These are phyloP conservation scores for Sphagnum fallax DNA, from an alignment of 228 moss, liverwort and hornwort species.

Conservation along the genomic window DNA sequence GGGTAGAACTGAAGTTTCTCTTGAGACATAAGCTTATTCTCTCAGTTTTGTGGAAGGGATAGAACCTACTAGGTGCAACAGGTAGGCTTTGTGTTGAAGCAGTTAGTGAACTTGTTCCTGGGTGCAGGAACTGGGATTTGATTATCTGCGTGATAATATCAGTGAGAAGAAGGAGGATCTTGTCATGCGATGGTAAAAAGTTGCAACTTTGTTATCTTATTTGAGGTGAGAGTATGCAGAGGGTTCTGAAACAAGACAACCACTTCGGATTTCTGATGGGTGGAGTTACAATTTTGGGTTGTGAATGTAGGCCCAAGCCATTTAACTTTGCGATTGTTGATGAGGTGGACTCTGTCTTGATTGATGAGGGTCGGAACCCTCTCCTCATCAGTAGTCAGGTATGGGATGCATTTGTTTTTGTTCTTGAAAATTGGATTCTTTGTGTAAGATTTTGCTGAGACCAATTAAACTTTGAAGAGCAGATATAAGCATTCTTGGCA, in stretches of 20 bases:
- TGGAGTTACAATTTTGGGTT: not conserved
- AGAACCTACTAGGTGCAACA: no score
- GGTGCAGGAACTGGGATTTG: constrained; percentile 84
- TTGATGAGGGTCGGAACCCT: constrained; percentile 96
- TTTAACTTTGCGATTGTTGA: constrained; percentile 98
- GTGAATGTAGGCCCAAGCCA: constrained; percentile 53
- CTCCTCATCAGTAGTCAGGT: constrained; percentile 81
- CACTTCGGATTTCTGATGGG: no score
- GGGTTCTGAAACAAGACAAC: no score
- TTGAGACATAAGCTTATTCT: no score
- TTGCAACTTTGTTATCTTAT: not conserved
- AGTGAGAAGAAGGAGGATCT: constrained; percentile 91
- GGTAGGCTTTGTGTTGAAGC: not conserved
- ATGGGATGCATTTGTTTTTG: constrained; percentile 1
- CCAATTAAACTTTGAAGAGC: no score
- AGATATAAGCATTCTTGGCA: no score
- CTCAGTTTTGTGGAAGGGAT: no score
- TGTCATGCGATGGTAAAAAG: constrained; percentile 75
- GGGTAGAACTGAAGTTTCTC: no score
- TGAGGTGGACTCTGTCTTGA: constrained; percentile 95
- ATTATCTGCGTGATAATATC: constrained; percentile 92
- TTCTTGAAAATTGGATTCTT: not conserved
- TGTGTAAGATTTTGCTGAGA: no score
- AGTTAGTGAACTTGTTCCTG: not conserved
- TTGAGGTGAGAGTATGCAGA: no score